These are phyloP conservation scores for Petrea volubilis DNA, from an alignment of 257 asterid genomes.

Conservation along the genomic window DNA sequence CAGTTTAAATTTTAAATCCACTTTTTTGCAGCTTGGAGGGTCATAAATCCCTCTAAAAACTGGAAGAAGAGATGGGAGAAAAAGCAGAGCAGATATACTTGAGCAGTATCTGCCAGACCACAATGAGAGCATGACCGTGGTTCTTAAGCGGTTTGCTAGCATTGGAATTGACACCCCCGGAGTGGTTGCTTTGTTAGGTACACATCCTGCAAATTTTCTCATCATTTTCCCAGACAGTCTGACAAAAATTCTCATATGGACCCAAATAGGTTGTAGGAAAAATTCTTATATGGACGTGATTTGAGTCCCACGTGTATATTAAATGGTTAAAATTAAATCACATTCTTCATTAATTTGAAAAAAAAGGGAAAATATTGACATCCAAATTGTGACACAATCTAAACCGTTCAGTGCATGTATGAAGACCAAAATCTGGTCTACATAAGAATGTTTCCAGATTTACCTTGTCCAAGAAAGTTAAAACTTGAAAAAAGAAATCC, in stretches of 20 bases:
- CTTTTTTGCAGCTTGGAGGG: constrained; percentile 56
- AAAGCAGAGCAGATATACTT: constrained; percentile 64
- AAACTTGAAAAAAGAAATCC: neutral
- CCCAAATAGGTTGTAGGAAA: too few relatives aligned
- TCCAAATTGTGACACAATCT: too few relatives aligned
- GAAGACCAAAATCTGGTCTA: too few relatives aligned
- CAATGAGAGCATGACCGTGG: constrained; percentile 69
- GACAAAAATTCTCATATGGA: too few relatives aligned
- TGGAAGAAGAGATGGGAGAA: constrained; percentile 79
- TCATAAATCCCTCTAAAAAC: constrained; percentile 75
- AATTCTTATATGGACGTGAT: too few relatives aligned
- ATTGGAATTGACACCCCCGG: constrained; percentile 65
- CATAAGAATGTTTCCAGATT: neutral
- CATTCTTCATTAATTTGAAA: too few relatives aligned
- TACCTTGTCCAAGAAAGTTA: neutral
- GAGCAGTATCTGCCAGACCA: constrained; percentile 74
- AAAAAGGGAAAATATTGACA: too few relatives aligned
- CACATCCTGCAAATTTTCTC: neutral
- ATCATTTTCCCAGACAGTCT: neutral
- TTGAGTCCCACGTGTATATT: too few relatives aligned
- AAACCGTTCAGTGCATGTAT: too few relatives aligned
- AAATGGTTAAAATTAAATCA: too few relatives aligned
- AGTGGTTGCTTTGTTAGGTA: constrained; percentile 76
- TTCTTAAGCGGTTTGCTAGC: constrained; percentile 59
- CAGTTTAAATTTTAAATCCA: too few relatives aligned